Percentiles rank a stretch among this genome's conserved stretches.
These are phyloP conservation scores for Solanum gandarillasii DNA, from an alignment of 257 asterid genomes.

Conservation along the genomic window DNA sequence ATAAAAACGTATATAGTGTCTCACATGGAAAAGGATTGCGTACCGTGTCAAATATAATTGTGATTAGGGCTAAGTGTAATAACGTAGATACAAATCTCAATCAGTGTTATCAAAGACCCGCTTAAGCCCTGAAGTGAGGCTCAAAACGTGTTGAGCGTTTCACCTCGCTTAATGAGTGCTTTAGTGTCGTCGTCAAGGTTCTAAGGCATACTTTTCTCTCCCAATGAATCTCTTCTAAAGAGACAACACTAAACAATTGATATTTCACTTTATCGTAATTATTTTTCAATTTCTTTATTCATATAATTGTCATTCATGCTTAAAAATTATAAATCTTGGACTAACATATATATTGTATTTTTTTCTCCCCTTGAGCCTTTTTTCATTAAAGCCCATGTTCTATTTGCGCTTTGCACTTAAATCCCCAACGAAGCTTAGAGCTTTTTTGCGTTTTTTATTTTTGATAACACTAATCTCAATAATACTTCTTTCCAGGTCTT, in stretches of 20 bases:
- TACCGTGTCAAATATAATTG: neutral
- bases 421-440: neutral
- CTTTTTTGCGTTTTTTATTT: fast-evolving
- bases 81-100: neutral
- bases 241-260: neutral
- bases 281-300: too few relatives aligned
- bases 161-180: neutral
- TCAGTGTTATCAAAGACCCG: neutral
- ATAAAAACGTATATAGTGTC: neutral
- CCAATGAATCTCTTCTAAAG: neutral
- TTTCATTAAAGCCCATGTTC: neutral
- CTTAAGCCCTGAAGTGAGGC: neutral
- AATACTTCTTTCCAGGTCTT: neutral
- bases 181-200: neutral
- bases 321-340: neutral
- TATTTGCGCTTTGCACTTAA: neutral
- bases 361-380: neutral
- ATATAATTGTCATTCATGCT: neutral
- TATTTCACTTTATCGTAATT: neutral
- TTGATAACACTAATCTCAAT: neutral
- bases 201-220: neutral
- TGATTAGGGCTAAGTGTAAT: neutral
- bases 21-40: neutral
- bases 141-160: neutral
- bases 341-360: neutral